Conservation (phyloP, 352 stramenopile genomes). For the Globisporangium canariense region DNA sequence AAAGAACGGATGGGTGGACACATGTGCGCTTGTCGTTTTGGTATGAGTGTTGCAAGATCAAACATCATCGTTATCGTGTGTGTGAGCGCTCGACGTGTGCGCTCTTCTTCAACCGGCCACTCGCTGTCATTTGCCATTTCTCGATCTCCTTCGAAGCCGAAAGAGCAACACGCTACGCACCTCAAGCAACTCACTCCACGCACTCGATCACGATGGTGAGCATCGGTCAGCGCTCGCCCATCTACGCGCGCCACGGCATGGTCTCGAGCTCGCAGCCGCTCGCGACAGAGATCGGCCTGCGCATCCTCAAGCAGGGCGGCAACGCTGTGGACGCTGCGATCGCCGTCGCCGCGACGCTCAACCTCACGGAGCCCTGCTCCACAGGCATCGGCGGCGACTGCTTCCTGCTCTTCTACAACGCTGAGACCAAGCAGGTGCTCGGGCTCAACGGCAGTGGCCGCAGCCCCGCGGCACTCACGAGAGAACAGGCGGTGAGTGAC, state of each 20-base stretch:
- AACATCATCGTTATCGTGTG: background rate
- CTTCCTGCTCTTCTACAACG: constrained; percentile 96
- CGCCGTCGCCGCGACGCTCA: constrained; percentile 49
- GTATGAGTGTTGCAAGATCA: constrained; percentile 5
- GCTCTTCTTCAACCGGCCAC: constrained; percentile 7
- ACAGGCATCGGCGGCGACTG: constrained; percentile 91
- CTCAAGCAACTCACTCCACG: background rate
- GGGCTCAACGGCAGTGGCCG: constrained; percentile 92
- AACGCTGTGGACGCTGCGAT: constrained; percentile 94
- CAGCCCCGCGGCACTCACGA: constrained; percentile 75
- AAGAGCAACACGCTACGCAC: background rate
- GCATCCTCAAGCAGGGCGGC: constrained; percentile 86
- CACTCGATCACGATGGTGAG: constrained; percentile 31
- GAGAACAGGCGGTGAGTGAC: constrained; percentile 59
- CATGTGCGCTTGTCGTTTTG: no score
- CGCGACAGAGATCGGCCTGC: constrained; percentile 90
- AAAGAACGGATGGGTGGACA: constrained; percentile 1
- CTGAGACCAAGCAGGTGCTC: constrained; percentile 71
- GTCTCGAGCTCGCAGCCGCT: constrained; percentile 93
- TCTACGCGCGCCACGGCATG: constrained; percentile 89
- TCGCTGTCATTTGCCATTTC: background rate
- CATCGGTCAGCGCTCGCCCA: constrained; percentile 75
- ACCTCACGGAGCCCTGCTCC: constrained; percentile 70
- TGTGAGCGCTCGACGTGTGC: background rate
- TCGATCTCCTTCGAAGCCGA: constrained; percentile 8